phyloP scores from a whole-genome alignment of 805 yeast species.

The Wickerhamomyces bovis region DNA sequence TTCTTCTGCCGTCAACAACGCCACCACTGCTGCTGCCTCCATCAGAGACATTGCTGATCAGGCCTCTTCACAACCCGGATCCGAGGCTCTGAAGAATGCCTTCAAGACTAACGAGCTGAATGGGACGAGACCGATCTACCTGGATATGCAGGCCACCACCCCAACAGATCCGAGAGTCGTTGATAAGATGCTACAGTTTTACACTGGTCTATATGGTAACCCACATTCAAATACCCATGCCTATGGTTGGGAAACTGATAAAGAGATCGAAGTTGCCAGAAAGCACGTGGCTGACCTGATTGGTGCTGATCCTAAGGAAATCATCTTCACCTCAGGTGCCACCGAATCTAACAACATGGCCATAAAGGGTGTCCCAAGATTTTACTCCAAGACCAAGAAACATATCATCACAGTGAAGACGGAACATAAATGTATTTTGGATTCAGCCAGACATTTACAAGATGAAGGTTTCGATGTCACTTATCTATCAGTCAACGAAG shows the following conservation, averaged over 20 bases:
- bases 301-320: conserved; percentile 93
- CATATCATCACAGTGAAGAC: conserved; percentile 96
- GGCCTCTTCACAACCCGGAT: conserved; percentile 18
- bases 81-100: conserved; percentile 31
- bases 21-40: conserved; percentile 11
- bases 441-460: conserved; percentile 89
- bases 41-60: conserved; percentile 5
- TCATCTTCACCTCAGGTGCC: conserved; percentile 95
- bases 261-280: conserved; percentile 85
- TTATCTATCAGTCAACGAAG: conserved; percentile 73
- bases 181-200: conserved; percentile 78
- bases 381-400: conserved; percentile 81
- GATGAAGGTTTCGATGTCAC: conserved; percentile 97
- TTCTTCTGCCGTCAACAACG: conserved; percentile 14
- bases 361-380: conserved; percentile 91
- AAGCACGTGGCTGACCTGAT: conserved; percentile 75
- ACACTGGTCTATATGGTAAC: conserved; percentile 92
- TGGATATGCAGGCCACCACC: conserved; percentile 98
- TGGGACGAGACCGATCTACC: conserved; percentile 86
- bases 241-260: conserved; percentile 98
- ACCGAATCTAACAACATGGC: conserved; percentile 96
- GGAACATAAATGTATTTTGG: conserved; percentile 98
- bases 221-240: conserved; percentile 97
- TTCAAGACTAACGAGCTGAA: conserved; percentile 34
- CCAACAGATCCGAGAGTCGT: conserved; percentile 96